phyloP scores from a whole-genome alignment of 1,284 basidiomycete species.

The Ustilago loliicola region DNA sequence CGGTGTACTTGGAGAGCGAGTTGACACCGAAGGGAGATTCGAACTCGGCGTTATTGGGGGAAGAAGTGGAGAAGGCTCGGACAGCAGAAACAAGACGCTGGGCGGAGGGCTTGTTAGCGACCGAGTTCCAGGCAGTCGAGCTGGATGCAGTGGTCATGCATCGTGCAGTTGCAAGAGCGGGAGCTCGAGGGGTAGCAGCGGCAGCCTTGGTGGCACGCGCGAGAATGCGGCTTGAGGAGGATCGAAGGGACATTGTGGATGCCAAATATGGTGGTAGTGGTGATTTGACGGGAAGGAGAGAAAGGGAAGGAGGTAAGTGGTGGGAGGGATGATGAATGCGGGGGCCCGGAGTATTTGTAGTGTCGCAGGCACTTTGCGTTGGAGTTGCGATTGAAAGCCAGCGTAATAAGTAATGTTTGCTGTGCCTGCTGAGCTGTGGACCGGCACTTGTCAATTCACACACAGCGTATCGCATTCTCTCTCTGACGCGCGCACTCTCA shows the following conservation, averaged over 20 bases:
- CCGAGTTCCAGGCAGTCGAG: conserved; percentile 14
- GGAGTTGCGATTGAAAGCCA: background rate
- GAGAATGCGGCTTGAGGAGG: conserved; percentile 39
- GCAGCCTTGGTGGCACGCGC: conserved; percentile 26
- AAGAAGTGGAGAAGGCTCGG: conserved; percentile 52
- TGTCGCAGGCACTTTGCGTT: background rate
- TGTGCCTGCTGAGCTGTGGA: too few relatives aligned
- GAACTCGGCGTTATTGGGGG: conserved; percentile 48
- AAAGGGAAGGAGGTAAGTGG: background rate
- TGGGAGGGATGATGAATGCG: background rate
- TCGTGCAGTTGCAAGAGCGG: conserved; percentile 30
- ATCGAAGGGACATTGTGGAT: conserved; percentile 43
- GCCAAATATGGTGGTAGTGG: background rate
- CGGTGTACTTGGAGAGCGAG: conserved; percentile 66
- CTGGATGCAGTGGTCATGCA: conserved; percentile 14
- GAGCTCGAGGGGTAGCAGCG: conserved; percentile 9
- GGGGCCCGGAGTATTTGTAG: conserved; percentile 28
- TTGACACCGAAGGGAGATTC: conserved; percentile 68
- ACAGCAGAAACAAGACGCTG: conserved; percentile 33
- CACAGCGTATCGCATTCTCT: background rate
- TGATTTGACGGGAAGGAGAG: background rate
- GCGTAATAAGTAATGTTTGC: too few relatives aligned
- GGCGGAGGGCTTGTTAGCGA: conserved; percentile 28
- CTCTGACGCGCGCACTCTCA: background rate
- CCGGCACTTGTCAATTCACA: background rate